These are phyloP conservation scores for Thermothelomyces thermophilus DNA, from an alignment of 2,329 filamentous ascomycete species.

Conservation along the genomic window DNA sequence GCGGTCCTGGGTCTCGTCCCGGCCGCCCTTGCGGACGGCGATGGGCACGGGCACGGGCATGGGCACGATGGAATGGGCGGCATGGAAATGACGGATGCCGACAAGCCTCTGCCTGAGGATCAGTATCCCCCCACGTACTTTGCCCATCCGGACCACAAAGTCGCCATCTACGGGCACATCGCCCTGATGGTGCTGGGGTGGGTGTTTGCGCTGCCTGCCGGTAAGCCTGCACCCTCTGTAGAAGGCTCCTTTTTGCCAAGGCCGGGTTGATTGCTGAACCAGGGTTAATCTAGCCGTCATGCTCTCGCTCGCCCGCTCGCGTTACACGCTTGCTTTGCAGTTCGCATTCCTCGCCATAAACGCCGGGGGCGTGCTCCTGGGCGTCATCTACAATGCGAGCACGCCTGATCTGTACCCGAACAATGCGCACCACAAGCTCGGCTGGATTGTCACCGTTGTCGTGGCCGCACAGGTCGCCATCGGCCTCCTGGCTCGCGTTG, in stretches of 20 bases:
- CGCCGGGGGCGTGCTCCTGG: slow-evolving; percentile 56
- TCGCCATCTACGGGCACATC: slow-evolving; percentile 63
- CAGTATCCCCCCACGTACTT: slow-evolving; percentile 52
- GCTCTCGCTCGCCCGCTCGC: slow-evolving; percentile 75
- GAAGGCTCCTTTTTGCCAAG: neutral
- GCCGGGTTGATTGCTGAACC: neutral
- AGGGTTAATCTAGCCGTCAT: slow-evolving; percentile 60
- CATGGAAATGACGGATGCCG: slow-evolving; percentile 25
- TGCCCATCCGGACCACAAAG: slow-evolving; percentile 44
- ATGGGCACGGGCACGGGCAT: slow-evolving; percentile 20
- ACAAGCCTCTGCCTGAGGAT: slow-evolving; percentile 25
- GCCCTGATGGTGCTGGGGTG: slow-evolving; percentile 63
- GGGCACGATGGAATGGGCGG: slow-evolving; percentile 18
- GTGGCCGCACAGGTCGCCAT: slow-evolving; percentile 64
- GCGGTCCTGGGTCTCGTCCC: slow-evolving; percentile 26
- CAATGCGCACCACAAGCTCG: slow-evolving; percentile 82
- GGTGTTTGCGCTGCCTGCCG: slow-evolving; percentile 65
- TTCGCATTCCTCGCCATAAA: slow-evolving; percentile 60
- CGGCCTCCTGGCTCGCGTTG: slow-evolving; percentile 56
- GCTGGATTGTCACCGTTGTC: slow-evolving; percentile 75
- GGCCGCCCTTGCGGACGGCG: slow-evolving; percentile 28
- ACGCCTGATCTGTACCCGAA: slow-evolving; percentile 82
- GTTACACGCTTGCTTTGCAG: slow-evolving; percentile 63
- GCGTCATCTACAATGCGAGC: slow-evolving; percentile 66
- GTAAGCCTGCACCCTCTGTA: slow-evolving; percentile 40